Conservation (phyloP, 1,284 basidiomycete species). For the Sporisorium reilianum region DNA sequence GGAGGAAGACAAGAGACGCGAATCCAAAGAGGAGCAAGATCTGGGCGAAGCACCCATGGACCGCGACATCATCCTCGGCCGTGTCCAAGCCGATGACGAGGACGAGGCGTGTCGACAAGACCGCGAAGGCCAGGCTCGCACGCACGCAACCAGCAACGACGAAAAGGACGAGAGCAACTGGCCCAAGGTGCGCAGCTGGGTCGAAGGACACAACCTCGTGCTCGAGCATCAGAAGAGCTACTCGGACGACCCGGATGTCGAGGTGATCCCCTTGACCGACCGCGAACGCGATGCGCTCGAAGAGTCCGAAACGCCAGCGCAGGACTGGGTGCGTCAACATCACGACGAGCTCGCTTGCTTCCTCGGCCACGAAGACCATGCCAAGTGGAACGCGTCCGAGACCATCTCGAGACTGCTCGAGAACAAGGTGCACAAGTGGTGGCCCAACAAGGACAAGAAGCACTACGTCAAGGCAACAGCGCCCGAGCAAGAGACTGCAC, state of each 20-base stretch:
- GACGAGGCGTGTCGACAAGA: slow-evolving; percentile 41
- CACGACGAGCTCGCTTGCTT: slow-evolving; percentile 50
- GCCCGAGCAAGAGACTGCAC: slow-evolving; percentile 40
- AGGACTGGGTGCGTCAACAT: slow-evolving; percentile 55
- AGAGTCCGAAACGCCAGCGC: slow-evolving; percentile 49
- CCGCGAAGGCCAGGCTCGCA: slow-evolving; percentile 38
- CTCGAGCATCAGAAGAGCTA: slow-evolving; percentile 60
- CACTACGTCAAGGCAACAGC: slow-evolving; percentile 37
- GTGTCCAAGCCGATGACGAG: slow-evolving; percentile 38
- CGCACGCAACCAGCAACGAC: slow-evolving; percentile 3
- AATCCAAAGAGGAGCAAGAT: slow-evolving; percentile 45
- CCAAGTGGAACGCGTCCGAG: slow-evolving; percentile 45
- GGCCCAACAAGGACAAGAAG: slow-evolving; percentile 40
- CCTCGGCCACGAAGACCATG: slow-evolving; percentile 44
- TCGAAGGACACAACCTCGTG: slow-evolving; percentile 64
- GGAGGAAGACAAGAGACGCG: slow-evolving; percentile 18
- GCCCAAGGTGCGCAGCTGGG: slow-evolving; percentile 61
- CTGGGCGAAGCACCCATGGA: slow-evolving; percentile 59
- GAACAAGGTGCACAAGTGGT: slow-evolving; percentile 44
- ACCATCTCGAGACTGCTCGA: slow-evolving; percentile 46
- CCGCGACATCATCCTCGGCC: slow-evolving; percentile 47
- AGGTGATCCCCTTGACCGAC: slow-evolving; percentile 59
- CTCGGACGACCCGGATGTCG: slow-evolving; percentile 56
- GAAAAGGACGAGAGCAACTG: slow-evolving; percentile 36
- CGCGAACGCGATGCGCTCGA: slow-evolving; percentile 49